Evolutionary conservation across 73 alveolate genomes (phyloP).

Genomic region (Blepharisma stoltei): DNA sequence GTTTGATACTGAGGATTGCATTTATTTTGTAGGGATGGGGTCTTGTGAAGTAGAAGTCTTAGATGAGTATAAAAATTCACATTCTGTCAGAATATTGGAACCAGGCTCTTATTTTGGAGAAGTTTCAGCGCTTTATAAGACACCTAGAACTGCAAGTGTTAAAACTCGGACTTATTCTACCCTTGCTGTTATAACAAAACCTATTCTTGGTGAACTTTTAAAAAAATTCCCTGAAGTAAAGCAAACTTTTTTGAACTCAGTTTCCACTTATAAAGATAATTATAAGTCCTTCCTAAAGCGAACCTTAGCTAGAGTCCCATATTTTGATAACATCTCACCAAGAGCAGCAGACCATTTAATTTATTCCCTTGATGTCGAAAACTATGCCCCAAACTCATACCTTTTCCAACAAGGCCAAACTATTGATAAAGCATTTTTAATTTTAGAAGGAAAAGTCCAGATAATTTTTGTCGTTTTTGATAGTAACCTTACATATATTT

Average conservation of each 20-base stretch:
- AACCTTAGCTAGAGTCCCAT: not conserved
- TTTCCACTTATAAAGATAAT: not conserved
- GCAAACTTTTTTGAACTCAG: not conserved
- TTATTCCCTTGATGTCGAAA: not conserved
- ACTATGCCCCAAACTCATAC: not conserved
- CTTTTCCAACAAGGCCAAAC: slow-evolving; percentile 1
- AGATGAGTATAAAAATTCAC: not conserved
- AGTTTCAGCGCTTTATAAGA: slow-evolving; percentile 61
- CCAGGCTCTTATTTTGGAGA: slow-evolving; percentile 74
- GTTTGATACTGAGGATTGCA: slow-evolving; percentile 37
- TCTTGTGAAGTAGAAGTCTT: slow-evolving; percentile 1
- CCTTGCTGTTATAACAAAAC: slow-evolving; percentile 43
- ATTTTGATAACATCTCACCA: not conserved
- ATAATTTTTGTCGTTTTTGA: not conserved
- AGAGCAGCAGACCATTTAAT: not conserved
- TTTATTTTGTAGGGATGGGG: slow-evolving; percentile 38
- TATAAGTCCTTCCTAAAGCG: not conserved
- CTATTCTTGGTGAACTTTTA: slow-evolving; percentile 36
- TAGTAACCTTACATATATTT: not conserved
- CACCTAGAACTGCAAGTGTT: slow-evolving; percentile 78
- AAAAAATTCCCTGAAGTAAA: slow-evolving; percentile 42
- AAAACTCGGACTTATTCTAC: slow-evolving; percentile 65
- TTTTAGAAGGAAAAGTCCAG: slow-evolving; percentile 14
- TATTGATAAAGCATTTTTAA: not conserved
- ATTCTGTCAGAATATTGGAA: slow-evolving; percentile 29